Percentiles rank a stretch among this genome's conserved stretches.
Evolutionary conservation across 768 basidiomycete species (phyloP).

Genomic region (Chalciporus sphaerocephalus): DNA sequence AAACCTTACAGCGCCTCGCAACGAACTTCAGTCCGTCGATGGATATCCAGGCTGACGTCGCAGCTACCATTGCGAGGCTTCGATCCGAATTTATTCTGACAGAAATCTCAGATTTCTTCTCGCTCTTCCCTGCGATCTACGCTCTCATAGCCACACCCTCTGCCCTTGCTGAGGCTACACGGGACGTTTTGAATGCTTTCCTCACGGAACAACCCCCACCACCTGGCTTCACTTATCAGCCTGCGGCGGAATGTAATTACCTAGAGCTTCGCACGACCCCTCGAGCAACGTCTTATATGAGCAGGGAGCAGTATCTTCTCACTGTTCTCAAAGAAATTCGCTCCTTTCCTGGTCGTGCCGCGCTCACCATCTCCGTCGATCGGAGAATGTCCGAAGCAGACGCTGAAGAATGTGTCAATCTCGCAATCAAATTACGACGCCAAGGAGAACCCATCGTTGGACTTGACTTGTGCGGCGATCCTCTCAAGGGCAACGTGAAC

Average conservation of each 20-base stretch:
- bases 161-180: conserved; percentile 51
- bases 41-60: conserved; percentile 34
- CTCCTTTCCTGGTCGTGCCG: conserved; percentile 49
- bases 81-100: conserved; percentile 40
- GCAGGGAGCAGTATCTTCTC: conserved; percentile 54
- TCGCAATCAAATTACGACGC: conserved; percentile 51
- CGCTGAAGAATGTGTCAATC: conserved; percentile 51
- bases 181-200: conserved; percentile 63
- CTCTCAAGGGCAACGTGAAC: conserved; percentile 53
- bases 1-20: conserved; percentile 59
- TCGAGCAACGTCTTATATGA: conserved; percentile 54
- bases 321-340: conserved; percentile 65
- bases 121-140: conserved; percentile 74
- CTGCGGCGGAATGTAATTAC: conserved; percentile 57
- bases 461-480: conserved; percentile 79
- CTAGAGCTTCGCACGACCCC: conserved; percentile 86
- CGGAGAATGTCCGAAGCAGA: conserved; percentile 54
- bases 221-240: conserved; percentile 26
- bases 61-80: conserved; percentile 40
- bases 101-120: conserved; percentile 69
- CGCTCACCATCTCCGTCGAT: conserved; percentile 74
- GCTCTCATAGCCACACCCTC: conserved; percentile 61
- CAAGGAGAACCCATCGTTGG: conserved; percentile 67
- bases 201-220: conserved; percentile 33
- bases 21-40: conserved; percentile 30